These are phyloP conservation scores for Seiridium cupressi DNA, from an alignment of 2,329 filamentous ascomycete species.

Conservation along the genomic window DNA sequence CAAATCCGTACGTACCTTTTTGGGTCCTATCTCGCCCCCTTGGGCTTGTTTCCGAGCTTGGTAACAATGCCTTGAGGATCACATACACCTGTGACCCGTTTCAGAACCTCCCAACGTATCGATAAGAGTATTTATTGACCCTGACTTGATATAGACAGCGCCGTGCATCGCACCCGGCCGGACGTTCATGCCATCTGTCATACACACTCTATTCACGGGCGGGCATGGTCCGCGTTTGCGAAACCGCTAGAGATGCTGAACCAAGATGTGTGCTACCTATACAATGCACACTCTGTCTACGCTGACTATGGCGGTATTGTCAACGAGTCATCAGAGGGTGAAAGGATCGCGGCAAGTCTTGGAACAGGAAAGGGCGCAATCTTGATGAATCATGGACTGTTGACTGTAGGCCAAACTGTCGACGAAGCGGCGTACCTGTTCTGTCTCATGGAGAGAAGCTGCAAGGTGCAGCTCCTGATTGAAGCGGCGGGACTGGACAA, in stretches of 20 bases:
- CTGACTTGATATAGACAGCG: constrained; percentile 32
- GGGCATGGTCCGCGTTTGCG: constrained; percentile 55
- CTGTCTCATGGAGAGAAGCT: constrained; percentile 33
- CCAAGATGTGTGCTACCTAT: constrained; percentile 52
- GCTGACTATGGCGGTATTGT: constrained; percentile 57
- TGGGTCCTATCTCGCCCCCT: too few relatives aligned
- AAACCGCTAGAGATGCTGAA: constrained; percentile 57
- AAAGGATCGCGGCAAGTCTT: constrained; percentile 50
- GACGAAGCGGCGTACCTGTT: constrained; percentile 63
- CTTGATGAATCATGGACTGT: constrained; percentile 57
- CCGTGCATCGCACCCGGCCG: constrained; percentile 52
- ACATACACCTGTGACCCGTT: too few relatives aligned
- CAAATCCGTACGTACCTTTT: constrained; percentile 38
- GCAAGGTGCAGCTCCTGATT: constrained; percentile 30
- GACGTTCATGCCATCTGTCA: constrained; percentile 58
- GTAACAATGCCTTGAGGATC: too few relatives aligned
- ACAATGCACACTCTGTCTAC: constrained; percentile 56
- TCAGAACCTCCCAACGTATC: too few relatives aligned
- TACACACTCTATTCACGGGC: constrained; percentile 52
- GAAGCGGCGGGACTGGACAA: constrained; percentile 26
- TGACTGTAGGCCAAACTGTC: constrained; percentile 59
- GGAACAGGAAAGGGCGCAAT: constrained; percentile 51
- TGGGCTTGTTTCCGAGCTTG: too few relatives aligned
- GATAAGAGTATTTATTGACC: too few relatives aligned
- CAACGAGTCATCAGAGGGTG: constrained; percentile 52